Evolutionary conservation across 2,329 filamentous ascomycete genomes (phyloP).

Genomic region (Arthrobotrys sphaeroides): DNA sequence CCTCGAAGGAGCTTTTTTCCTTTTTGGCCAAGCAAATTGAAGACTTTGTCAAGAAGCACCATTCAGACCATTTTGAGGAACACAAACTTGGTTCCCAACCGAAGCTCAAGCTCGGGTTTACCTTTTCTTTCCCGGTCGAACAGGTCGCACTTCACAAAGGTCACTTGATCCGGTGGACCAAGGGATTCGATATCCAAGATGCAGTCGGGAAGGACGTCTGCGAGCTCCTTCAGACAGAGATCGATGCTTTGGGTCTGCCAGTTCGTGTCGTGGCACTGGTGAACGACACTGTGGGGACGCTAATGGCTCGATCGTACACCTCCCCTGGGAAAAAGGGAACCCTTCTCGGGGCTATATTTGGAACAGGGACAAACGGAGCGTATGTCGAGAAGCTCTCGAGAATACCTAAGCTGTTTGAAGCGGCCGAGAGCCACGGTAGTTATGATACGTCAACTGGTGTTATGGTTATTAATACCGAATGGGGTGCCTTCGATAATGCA

Average conservation of each 20-base stretch:
- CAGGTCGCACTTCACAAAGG: constrained; percentile 96
- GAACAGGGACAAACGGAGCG: constrained; percentile 95
- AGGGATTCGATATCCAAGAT: constrained; percentile 97
- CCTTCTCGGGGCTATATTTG: constrained; percentile 94
- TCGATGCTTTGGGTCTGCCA: constrained; percentile 84
- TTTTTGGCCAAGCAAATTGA: constrained; percentile 96
- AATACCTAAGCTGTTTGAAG: constrained; percentile 76
- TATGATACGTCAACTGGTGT: constrained; percentile 84
- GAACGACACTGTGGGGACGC: constrained; percentile 95
- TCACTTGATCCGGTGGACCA: constrained; percentile 94
- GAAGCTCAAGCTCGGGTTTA: constrained; percentile 93
- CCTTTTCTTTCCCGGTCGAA: constrained; percentile 95
- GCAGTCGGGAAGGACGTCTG: constrained; percentile 95
- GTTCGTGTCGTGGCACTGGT: constrained; percentile 95
- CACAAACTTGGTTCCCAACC: constrained; percentile 61
- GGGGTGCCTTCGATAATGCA: constrained; percentile 97
- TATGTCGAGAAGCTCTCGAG: constrained; percentile 92
- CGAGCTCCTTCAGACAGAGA: constrained; percentile 84
- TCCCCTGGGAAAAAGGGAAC: constrained; percentile 86
- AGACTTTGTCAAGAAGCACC: constrained; percentile 83
- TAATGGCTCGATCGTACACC: constrained; percentile 97
- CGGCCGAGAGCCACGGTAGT: constrained; percentile 63
- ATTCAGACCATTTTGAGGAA: constrained; percentile 83
- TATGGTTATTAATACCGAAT: constrained; percentile 98
- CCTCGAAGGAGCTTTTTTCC: constrained; percentile 83